Base-by-base conservation (phyloP, 805 yeast genomes). In the Millerago galiae region DNA sequence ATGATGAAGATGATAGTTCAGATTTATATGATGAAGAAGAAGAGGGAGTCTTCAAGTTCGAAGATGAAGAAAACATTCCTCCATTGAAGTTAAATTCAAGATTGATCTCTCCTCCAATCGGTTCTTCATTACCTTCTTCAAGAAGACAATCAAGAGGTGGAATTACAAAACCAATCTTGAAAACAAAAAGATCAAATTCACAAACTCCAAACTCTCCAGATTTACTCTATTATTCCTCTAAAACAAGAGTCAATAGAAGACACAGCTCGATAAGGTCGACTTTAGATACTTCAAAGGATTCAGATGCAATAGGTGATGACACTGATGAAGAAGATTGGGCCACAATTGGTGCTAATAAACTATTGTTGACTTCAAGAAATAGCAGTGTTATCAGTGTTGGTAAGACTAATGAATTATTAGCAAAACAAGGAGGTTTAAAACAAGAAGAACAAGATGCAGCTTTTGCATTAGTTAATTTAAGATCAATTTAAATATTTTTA, bases 251-350 rank as follows among this genome's bases (percentile, higher is more conserved):
- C 35, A 46, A 49, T 25, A 53, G 56, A 50, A 47, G 60, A 46
- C 50, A 55, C 40, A 48, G 52, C 25, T 55, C 58, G 55, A 53
- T 71, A 65, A 52, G 77, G 72, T 50, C 68, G 58, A 53, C 64
- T 64, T 39, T 74, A 60, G 45, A 42, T 27, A 42, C 45, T 3
- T 42, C 45, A 12, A 34, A 41, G 13, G 34, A 74, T 68, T 28
- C 47, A 9, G 43, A 43, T n/a, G 15, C 32, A 26, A 35, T 35
- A 9, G 40, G 35, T 21, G 43, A 52, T 8, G 95, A 87, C 55
- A 91, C 99, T 0, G 99, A 91, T 61, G 98, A 91, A 58, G 99
- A 91, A 62, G 98, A 91, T 62, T 91, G 99, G 99, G 84, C 81
- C 48, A 66, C 88, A 0, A 82, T 90, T 41, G 97, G 97, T 1